Base-by-base conservation (phyloP, 1,139 yeast genomes). In the Suhomyces terraborum region DNA sequence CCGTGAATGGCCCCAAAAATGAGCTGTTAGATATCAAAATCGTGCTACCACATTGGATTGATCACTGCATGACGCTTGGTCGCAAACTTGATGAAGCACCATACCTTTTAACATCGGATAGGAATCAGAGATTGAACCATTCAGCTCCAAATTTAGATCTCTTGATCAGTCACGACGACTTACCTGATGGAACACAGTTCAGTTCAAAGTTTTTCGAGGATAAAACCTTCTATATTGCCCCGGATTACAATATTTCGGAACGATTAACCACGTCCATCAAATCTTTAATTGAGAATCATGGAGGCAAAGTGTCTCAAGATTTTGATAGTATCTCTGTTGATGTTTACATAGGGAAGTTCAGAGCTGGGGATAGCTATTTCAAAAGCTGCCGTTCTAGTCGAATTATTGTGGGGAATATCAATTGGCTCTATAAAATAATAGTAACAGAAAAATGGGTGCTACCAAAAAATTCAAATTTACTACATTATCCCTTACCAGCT, bases 31-130 rank as follows among this genome's bases (percentile, higher is more conserved):
- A 68, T 25, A 80, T 88, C 31, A 76, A 79, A 43, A 72, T 86
- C 6, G 93, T 89, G 2, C 65, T 75, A 9, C 95, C 96, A 0
- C 78, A 78, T 22, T 91, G 97, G 94, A 58, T 82, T 3, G 81
- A 83, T 45, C 86, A 81, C 46, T 84, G 93, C 53, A 68, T 88
- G 45, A 78, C 72, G 41, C 56, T 71, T 35, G 73, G 82, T 19
- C 59, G 68, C 38, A 68, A 66, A 38, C 61, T 84, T 13, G 78
- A 76, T 39, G 91, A 79, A 40, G 48, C 58, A 0, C 75, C 77
- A 1, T 87, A 84, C 54, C 50, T 73, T 9, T 61, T 83, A 26
- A 67, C 69, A 2, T 56, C 66, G 36, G 59, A 63, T 4, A 44
- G 45, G 8, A 41, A 54, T 4, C 42, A 32, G 8, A 36, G 17